These are phyloP conservation scores for Malassezia equina DNA, from an alignment of 1,284 basidiomycete genomes.

Conservation along the genomic window DNA sequence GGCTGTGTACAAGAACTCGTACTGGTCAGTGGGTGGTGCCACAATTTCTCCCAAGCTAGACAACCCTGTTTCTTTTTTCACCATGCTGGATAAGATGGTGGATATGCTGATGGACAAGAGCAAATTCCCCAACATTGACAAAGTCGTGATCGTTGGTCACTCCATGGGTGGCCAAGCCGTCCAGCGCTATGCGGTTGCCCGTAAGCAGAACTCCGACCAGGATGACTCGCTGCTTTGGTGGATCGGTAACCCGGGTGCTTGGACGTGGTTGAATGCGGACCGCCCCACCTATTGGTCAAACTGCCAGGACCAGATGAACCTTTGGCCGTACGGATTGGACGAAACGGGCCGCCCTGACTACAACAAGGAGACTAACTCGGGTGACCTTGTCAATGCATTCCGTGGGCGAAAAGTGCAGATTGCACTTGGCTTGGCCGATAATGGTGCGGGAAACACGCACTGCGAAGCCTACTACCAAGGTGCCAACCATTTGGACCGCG, in stretches of 20 bases:
- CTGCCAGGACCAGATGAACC: background rate
- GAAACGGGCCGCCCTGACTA: constrained; percentile 21
- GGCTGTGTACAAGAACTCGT: constrained; percentile 14
- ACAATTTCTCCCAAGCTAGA: constrained; percentile 15
- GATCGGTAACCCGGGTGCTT: constrained; percentile 35
- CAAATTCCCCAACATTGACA: constrained; percentile 30
- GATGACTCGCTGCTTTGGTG: constrained; percentile 27
- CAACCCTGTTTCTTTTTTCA: constrained; percentile 20
- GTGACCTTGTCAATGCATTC: constrained; percentile 22
- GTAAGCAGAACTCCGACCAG: constrained; percentile 21
- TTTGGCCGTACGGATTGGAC: constrained; percentile 3
- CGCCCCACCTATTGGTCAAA: constrained; percentile 16
- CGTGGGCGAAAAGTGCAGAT: constrained; percentile 29
- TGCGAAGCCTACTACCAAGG: constrained; percentile 35
- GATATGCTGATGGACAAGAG: constrained; percentile 31
- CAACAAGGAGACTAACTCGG: constrained; percentile 12
- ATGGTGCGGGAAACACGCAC: constrained; percentile 38
- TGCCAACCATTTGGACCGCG: constrained; percentile 27
- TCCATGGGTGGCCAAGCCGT: constrained; percentile 32
- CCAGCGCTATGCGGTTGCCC: constrained; percentile 40
- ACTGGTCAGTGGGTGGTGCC: constrained; percentile 34
- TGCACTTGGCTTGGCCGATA: constrained; percentile 35
- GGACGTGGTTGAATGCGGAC: constrained; percentile 23
- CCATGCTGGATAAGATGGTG: constrained; percentile 30
- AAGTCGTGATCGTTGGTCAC: constrained; percentile 37